Evolutionary conservation across 1,139 yeast genomes (phyloP).

Genomic region (Pichia inconspicua): DNA sequence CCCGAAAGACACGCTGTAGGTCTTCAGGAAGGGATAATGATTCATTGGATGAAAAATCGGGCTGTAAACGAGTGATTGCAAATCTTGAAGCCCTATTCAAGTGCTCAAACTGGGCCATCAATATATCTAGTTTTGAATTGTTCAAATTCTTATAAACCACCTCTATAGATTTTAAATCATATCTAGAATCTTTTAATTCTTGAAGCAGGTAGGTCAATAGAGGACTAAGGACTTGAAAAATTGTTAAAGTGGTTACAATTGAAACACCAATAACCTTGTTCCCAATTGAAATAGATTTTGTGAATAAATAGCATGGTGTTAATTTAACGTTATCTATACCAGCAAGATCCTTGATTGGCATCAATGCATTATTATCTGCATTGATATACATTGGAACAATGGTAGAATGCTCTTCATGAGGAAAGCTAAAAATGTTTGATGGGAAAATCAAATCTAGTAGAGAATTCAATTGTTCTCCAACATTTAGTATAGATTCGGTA

Average conservation of each 20-base stretch:
- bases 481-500: background rate
- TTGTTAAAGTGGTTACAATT: slow-evolving; percentile 37
- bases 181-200: slow-evolving; percentile 31
- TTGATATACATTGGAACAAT: slow-evolving; percentile 39
- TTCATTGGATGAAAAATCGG: slow-evolving; percentile 5
- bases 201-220: slow-evolving; percentile 42
- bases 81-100: slow-evolving; percentile 16
- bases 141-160: slow-evolving; percentile 16
- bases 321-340: slow-evolving; percentile 14
- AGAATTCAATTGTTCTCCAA: slow-evolving; percentile 39
- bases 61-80: slow-evolving; percentile 18
- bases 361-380: slow-evolving; percentile 34
- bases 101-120: slow-evolving; percentile 14
- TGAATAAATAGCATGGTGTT: slow-evolving; percentile 32
- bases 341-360: slow-evolving; percentile 32
- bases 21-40: slow-evolving; percentile 11
- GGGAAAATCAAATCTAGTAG: slow-evolving; percentile 23
- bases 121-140: slow-evolving; percentile 14
- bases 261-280: slow-evolving; percentile 36
- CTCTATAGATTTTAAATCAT: slow-evolving; percentile 5
- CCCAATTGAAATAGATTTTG: slow-evolving; percentile 40
- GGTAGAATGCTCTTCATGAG: slow-evolving; percentile 39
- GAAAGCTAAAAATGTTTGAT: slow-evolving; percentile 30
- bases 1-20: slow-evolving; percentile 11
- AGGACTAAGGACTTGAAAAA: slow-evolving; percentile 45